Base-by-base conservation (phyloP, 768 basidiomycete genomes). In the Russula lepida region DNA sequence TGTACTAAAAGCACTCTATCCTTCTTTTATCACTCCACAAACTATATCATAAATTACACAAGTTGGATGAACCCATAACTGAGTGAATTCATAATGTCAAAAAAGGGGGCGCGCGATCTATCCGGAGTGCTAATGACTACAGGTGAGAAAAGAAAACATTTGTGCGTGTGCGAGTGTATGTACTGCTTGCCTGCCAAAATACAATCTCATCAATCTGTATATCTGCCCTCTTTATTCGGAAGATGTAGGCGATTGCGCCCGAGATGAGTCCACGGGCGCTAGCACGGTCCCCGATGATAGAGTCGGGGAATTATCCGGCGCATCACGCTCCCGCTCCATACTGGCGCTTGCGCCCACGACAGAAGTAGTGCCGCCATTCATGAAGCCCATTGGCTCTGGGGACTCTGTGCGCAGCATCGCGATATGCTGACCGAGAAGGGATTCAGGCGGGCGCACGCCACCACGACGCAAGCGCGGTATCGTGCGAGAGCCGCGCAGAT, bases 381-480 rank as follows among this genome's bases (percentile, higher is more conserved):
- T 30, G 30, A n/a, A 1, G 12, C 35, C 28, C 33, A 62, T 28
- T 4, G 56, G 50, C 28, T 62, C 60, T 0, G 60, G 60, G 2
- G 60, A 62, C 33, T 28, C 27, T 0, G 59, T 55, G 35, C 59
- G 59, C 4, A 47, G 35, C 33, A 62, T 28, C 17, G 39, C 23
- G 49, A 48, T 12, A 2, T 62, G 51, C 32, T 79, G 77, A 17
- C 80, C 71, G 2, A 85, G 68, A 64, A 85, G 71, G 1, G 81
- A 79, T 66, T 88, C 87, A 0, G 85, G 84, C 5, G 85, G 80
- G 6, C 82, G 80, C 5, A 88, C 68, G 2, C 85, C 83, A n/a
- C 86, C 84, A 3, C 86, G 80, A 51, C 86, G 81, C 46, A 88
- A 72, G 44, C 84, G 79, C 4, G 86, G 84, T 23, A 21, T n/a